Percentiles rank a stretch among this genome's conserved stretches.
These are phyloP conservation scores for Dothistroma pini DNA, from an alignment of 2,329 filamentous ascomycete genomes.

Conservation along the genomic window DNA sequence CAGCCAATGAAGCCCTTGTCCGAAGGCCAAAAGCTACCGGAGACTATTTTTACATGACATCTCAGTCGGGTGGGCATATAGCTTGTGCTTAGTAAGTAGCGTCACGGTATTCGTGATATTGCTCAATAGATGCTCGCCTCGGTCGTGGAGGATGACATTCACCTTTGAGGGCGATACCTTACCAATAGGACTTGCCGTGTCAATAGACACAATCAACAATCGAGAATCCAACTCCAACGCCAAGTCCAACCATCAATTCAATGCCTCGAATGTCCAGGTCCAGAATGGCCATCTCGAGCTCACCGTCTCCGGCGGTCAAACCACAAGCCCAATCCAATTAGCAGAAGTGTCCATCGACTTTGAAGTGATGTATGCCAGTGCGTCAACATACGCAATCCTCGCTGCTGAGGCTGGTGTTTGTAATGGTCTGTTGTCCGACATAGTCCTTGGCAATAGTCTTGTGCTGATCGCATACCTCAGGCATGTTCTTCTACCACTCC, in stretches of 20 bases:
- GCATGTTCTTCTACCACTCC: constrained; percentile 22
- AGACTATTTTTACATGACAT: too few species aligned
- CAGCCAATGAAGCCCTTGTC: too few species aligned
- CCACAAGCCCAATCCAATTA: constrained; percentile 12
- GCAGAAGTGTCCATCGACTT: constrained; percentile 17
- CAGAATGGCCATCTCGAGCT: constrained; percentile 17
- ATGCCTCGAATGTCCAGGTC: constrained; percentile 9
- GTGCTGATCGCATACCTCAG: constrained; percentile 1
- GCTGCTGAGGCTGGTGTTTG: constrained; percentile 7
- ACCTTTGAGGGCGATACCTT: neutral
- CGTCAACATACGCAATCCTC: constrained; percentile 14
- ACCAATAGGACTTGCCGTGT: neutral
- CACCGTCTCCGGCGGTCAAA: constrained; percentile 16
- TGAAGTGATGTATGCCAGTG: constrained; percentile 17
- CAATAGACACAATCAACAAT: constrained; percentile 5
- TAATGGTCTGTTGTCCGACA: constrained; percentile 2
- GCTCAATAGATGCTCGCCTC: too few species aligned
- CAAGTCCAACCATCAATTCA: constrained; percentile 7
- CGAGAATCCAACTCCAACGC: neutral
- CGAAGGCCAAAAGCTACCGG: too few species aligned
- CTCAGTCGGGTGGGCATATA: too few species aligned
- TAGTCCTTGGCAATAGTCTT: neutral
- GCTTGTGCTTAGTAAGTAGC: too few species aligned
- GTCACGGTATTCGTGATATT: too few species aligned
- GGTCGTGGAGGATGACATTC: neutral